phyloP scores from a whole-genome alignment of 441 rosid genomes.

The Aleurites moluccanus region DNA sequence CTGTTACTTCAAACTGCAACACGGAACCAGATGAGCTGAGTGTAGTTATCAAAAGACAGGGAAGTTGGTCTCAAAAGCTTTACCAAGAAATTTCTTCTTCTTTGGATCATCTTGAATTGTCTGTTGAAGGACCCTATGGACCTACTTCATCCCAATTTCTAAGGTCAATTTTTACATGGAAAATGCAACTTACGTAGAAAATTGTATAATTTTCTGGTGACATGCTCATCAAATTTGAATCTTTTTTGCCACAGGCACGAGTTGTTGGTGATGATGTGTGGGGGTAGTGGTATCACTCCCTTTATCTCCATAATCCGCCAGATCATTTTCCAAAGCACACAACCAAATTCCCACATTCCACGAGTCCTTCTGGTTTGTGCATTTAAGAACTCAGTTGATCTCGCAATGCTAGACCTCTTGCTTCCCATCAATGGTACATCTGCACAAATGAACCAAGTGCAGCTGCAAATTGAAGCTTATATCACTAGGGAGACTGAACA shows the following conservation, averaged over 20 bases:
- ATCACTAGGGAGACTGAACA: constrained; percentile 56
- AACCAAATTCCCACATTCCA: constrained; percentile 41
- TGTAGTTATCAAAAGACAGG: constrained; percentile 44
- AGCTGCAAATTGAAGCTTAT: constrained; percentile 67
- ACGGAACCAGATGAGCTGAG: constrained; percentile 45
- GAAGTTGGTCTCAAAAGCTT: constrained; percentile 51
- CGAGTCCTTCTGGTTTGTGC: constrained; percentile 56
- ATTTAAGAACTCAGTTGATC: constrained; percentile 63
- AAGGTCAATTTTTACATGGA: constrained; percentile 11
- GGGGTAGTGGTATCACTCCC: constrained; percentile 89
- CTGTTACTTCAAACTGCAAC: constrained; percentile 43
- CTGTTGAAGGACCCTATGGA: constrained; percentile 72
- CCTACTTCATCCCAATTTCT: constrained; percentile 45
- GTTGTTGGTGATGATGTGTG: constrained; percentile 72
- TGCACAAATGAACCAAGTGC: constrained; percentile 37
- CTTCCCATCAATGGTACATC: constrained; percentile 48
- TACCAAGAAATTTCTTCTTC: constrained; percentile 33
- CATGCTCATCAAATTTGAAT: background rate
- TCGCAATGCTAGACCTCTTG: constrained; percentile 67
- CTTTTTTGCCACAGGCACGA: constrained; percentile 44
- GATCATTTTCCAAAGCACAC: constrained; percentile 44
- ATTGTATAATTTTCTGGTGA: background rate
- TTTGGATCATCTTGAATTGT: constrained; percentile 31
- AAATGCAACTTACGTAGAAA: background rate
- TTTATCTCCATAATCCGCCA: constrained; percentile 76